Base-by-base conservation (phyloP, 495 filamentous ascomycete species). In the Xylaria longipes region DNA sequence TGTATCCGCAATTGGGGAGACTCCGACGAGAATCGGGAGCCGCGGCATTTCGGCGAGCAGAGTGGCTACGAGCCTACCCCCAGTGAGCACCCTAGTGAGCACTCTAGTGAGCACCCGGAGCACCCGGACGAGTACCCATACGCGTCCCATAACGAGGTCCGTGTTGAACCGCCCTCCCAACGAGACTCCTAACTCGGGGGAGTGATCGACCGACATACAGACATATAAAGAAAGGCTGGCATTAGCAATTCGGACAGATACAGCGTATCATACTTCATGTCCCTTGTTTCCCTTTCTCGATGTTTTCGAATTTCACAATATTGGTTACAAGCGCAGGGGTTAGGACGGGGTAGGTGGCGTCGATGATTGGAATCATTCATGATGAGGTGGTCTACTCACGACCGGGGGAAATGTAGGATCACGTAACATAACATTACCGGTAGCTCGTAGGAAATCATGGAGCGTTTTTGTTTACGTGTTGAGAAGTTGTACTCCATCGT, bases 371-470 rank as follows among this genome's bases (percentile, higher is more conserved):
- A 27, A 27, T 27, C 11, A 27, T 27, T 14, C 3, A 27, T 22
- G n/a, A 8, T 50, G 46, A 50, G 46, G n/a, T 11, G 46, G 46
- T 22, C n/a, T 25, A n/a, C 20, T 12, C 11, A n/a, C 9, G 46
- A 12, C 25, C 46, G n/a, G 11, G 56, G 9, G 56, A 15, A 9
- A 61, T 4, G 12, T 29, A 37, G 14, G 33, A 11, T 11, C n/a
- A 60, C 6, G 33, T 37, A 60, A 22, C 33, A 37, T 37, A 65
- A 57, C 33, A 31, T 56, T 45, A 72, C 20, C 20, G 71, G 15
- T 71, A 58, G 35, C 75, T 73, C 4, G 43, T 64, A 29, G 73
- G 74, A 25, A 71, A 64, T 37, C 57, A 72, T 68, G 65, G 68
- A 52, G 73, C 71, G 22, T 41, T 77, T 77, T 60, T 60, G 31